Evolutionary conservation across 1,139 yeast species (phyloP).

Genomic region (Debaryomyces fabryi): DNA sequence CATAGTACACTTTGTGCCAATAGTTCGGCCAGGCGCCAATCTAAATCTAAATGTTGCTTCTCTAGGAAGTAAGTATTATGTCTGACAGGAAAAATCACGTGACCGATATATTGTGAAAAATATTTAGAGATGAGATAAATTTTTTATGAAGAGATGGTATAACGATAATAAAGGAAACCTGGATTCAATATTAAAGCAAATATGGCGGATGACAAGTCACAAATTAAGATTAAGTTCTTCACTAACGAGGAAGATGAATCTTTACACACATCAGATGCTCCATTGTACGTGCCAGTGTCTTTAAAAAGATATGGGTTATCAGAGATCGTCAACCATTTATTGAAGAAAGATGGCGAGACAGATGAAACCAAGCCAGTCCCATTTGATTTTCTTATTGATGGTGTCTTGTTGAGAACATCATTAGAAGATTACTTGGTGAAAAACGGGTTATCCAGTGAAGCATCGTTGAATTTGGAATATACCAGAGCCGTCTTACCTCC

Average conservation of each 20-base stretch:
- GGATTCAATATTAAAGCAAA: slow-evolving; percentile 6
- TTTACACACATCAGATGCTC: slow-evolving; percentile 76
- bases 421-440: slow-evolving; percentile 75
- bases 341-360: slow-evolving; percentile 40
- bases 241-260: slow-evolving; percentile 83
- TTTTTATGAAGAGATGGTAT: slow-evolving; percentile 11
- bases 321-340: slow-evolving; percentile 89
- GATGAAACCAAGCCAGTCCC: slow-evolving; percentile 69
- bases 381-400: slow-evolving; percentile 89
- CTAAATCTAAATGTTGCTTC: not conserved
- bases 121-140: slow-evolving; percentile 18
- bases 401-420: slow-evolving; percentile 74
- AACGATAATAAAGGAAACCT: slow-evolving; percentile 2
- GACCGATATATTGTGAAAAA: slow-evolving; percentile 10
- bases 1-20: no score
- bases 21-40: no score
- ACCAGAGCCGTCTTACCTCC: slow-evolving; percentile 95
- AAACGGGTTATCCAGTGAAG: slow-evolving; percentile 83
- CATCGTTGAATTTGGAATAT: slow-evolving; percentile 79
- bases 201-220: slow-evolving; percentile 39
- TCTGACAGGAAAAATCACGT: slow-evolving; percentile 6
- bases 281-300: slow-evolving; percentile 83
- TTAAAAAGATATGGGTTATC: slow-evolving; percentile 90
- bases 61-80: not conserved
- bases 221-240: slow-evolving; percentile 76